Conservation (phyloP, 495 filamentous ascomycete genomes). For the Jackrogersella multiformis region DNA sequence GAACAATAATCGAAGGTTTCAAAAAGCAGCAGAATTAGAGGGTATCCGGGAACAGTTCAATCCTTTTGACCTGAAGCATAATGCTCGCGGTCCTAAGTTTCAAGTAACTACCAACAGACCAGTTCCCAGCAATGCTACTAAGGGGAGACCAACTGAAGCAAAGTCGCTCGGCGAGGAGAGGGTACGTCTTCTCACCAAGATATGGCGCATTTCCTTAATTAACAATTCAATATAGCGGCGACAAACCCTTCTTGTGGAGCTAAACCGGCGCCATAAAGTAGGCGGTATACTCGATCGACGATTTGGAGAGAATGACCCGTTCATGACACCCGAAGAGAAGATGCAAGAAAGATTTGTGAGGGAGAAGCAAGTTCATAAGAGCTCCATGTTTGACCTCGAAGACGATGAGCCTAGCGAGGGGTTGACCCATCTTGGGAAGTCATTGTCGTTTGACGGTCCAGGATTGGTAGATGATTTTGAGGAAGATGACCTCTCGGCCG, state of each 20-base stretch:
- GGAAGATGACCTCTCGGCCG: conserved; percentile 65
- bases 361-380: conserved; percentile 80
- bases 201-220: background rate
- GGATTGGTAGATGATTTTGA: conserved; percentile 75
- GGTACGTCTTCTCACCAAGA: conserved; percentile 59
- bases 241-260: conserved; percentile 82
- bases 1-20: conserved; percentile 74
- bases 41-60: conserved; percentile 95
- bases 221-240: conserved; percentile 62
- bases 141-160: conserved; percentile 77
- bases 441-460: conserved; percentile 69
- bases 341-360: conserved; percentile 88
- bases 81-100: conserved; percentile 75
- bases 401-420: conserved; percentile 75
- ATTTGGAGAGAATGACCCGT: conserved; percentile 95
- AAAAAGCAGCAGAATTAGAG: conserved; percentile 76
- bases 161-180: conserved; percentile 89
- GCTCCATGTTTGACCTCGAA: conserved; percentile 87
- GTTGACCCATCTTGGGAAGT: conserved; percentile 85
- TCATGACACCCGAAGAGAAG: conserved; percentile 92
- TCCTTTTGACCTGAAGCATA: conserved; percentile 89
- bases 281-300: conserved; percentile 92
- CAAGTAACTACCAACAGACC: conserved; percentile 71
- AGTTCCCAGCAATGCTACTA: conserved; percentile 58
- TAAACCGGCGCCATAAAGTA: conserved; percentile 85